Evolutionary conservation across 345 rosid genomes (phyloP), one percentile per base, ranked within the genome.

Genomic region (Nasturtium officinale): DNA sequence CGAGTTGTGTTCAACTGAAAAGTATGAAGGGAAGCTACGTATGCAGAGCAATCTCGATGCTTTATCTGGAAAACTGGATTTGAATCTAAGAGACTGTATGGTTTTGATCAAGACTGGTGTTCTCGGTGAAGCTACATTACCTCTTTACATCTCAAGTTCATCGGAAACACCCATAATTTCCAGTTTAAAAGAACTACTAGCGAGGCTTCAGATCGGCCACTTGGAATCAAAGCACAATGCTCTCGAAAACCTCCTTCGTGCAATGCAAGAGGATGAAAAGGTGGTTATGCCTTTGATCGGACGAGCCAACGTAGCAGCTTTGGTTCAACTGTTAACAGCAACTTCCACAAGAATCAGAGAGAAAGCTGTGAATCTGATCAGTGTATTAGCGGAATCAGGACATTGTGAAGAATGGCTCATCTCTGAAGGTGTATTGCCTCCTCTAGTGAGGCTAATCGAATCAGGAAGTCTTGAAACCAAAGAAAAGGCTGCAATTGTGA

Each of bases 11-110:
- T 50, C 75, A 60, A 71, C 78, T 48, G 91, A 88, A 53, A 89
- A 81, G 78, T 86, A 76, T 53, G 88, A 88, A 54, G 98, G 98
- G 76, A 94, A 94, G 86, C 89, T 94, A 3, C 80, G 84, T 83
- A 91, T 91, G 93, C 98, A 94, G 82, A 94, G 91, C 78, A 83
- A 91, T 79, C 96, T 94, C 4, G 97, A 94, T 75, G 84, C 96
- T 0, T 78, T 94, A 74, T 88, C 84, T 0, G 90, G 96, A 60
- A 91, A 88, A 67, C 72, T 94, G 80, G 93, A 88, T 77, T 80
- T 89, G 83, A 89, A 89, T 84, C 81, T 94, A 42, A 81, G 83
- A 42, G 98, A 94, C 71, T 91, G 93, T 47, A 84, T 86, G 28
- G 89, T 94, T 63, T 55, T 94, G 84, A 88, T 89, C 83, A 94